Conservation (phyloP, 2,329 filamentous ascomycete genomes). For the Aspergillus caelatus region DNA sequence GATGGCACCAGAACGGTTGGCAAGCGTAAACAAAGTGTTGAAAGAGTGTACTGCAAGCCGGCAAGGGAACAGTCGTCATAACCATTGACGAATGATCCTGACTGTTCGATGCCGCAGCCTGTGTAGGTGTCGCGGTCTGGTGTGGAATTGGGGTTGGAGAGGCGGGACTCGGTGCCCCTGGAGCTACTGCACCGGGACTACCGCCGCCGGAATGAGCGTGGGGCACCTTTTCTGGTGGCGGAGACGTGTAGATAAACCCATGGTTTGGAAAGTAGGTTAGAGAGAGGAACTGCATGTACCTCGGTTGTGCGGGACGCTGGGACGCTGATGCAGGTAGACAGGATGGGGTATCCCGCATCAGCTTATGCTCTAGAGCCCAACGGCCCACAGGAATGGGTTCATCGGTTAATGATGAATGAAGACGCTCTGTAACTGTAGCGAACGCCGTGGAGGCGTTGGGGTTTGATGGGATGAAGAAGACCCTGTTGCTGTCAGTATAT, state of each 20-base stretch:
- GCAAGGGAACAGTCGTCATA: constrained; percentile 43
- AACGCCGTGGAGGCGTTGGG: constrained; percentile 43
- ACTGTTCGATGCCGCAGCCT: background rate
- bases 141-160: background rate
- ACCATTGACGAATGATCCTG: constrained; percentile 28
- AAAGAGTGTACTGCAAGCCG: constrained; percentile 39
- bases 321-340: constrained; percentile 39
- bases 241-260: constrained; percentile 46
- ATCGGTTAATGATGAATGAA: constrained; percentile 41
- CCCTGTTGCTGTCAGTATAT: constrained; percentile 27
- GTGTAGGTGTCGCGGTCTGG: background rate
- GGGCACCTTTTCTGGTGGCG: constrained; percentile 21
- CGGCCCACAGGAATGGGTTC: constrained; percentile 38
- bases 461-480: constrained; percentile 47
- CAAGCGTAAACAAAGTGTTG: constrained; percentile 45
- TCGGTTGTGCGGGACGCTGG: constrained; percentile 33
- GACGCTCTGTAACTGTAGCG: constrained; percentile 38
- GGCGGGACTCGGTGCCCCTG: background rate
- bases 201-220: constrained; percentile 14
- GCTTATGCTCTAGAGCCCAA: constrained; percentile 46
- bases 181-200: background rate
- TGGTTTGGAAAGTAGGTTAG: constrained; percentile 44
- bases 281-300: constrained; percentile 47
- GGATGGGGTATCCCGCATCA: constrained; percentile 47
- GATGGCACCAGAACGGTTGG: constrained; percentile 47